Percentiles rank a stretch among this genome's conserved stretches.
These are phyloP conservation scores for Eucalyptus sideroxylon DNA, from an alignment of 345 rosid species.

Conservation along the genomic window DNA sequence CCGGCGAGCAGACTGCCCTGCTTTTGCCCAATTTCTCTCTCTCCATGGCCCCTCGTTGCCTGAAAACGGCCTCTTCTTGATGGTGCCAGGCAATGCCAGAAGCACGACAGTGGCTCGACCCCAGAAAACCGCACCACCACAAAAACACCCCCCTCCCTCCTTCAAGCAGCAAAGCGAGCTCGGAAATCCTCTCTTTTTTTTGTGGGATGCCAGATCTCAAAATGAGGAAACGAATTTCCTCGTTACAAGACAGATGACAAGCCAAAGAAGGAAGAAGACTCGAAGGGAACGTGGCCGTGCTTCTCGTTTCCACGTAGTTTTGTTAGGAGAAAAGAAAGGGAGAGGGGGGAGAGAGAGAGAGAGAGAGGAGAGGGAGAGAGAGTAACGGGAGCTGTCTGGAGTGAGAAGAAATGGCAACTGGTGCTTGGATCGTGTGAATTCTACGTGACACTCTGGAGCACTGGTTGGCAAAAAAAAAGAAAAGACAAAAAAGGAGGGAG, in stretches of 20 bases:
- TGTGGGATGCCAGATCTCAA: not conserved
- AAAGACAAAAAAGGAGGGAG: no score
- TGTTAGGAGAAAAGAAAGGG: not conserved
- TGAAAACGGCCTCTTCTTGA: not conserved
- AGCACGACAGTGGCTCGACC: no score
- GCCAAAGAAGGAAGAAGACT: not conserved
- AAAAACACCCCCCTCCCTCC: no score
- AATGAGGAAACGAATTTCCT: not conserved
- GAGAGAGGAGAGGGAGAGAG: no score
- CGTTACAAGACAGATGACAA: not conserved
- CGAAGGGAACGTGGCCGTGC: not conserved
- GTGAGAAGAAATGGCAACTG: not conserved
- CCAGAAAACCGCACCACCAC: no score
- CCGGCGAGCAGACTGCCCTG: no score
- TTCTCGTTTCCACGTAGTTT: not conserved
- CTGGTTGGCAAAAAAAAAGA: no score
- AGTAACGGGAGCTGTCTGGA: not conserved
- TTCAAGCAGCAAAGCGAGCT: not conserved
- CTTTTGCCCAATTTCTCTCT: not conserved
- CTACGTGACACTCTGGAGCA: not conserved
- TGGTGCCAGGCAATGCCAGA: no score
- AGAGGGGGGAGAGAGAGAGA: not conserved
- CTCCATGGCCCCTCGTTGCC: not conserved
- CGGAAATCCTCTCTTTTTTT: not conserved
- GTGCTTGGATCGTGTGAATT: not conserved